These are phyloP conservation scores for Cardiospermum halicacabum DNA, from an alignment of 345 rosid species.

Conservation along the genomic window DNA sequence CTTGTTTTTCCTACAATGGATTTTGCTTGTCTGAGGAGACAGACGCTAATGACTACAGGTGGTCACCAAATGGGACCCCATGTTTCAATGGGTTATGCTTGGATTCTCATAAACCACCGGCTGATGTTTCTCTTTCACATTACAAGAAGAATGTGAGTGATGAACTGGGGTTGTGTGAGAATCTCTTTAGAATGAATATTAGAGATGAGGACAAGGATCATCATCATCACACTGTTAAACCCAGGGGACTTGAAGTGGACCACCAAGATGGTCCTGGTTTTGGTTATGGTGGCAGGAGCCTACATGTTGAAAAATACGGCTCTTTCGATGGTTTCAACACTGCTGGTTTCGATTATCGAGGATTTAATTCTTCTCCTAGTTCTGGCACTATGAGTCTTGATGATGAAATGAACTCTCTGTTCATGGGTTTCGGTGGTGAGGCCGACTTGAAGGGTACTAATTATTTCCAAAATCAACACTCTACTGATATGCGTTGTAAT, in stretches of 20 bases:
- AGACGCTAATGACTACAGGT: slow-evolving; percentile 19
- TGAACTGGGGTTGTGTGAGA: slow-evolving; percentile 33
- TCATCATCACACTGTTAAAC: slow-evolving; percentile 23
- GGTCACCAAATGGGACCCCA: slow-evolving; percentile 14
- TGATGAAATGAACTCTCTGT: slow-evolving; percentile 18
- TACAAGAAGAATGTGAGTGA: slow-evolving; percentile 16
- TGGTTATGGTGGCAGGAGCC: slow-evolving; percentile 18
- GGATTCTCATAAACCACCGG: slow-evolving; percentile 24
- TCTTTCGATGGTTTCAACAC: slow-evolving; percentile 21
- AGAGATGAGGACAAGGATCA: slow-evolving; percentile 25
- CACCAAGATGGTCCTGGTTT: slow-evolving; percentile 25
- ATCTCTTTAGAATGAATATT: slow-evolving; percentile 39
- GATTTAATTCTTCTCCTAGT: slow-evolving; percentile 21
- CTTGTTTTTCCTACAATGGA: slow-evolving; percentile 35
- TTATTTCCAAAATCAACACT: slow-evolving; percentile 16
- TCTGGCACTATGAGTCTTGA: slow-evolving; percentile 23
- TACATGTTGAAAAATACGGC: slow-evolving; percentile 22
- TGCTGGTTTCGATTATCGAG: slow-evolving; percentile 22
- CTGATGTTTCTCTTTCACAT: slow-evolving; percentile 18
- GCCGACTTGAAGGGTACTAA: slow-evolving; percentile 30
- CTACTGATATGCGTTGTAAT: slow-evolving; percentile 14
- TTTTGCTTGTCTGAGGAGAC: slow-evolving; percentile 27
- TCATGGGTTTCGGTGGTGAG: slow-evolving; percentile 24
- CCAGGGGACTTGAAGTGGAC: slow-evolving; percentile 32
- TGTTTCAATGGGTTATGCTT: slow-evolving; percentile 24